phyloP scores from a whole-genome alignment of 371 early-diverging fungal genomes.

The Thermomucor indicae-seudaticae region DNA sequence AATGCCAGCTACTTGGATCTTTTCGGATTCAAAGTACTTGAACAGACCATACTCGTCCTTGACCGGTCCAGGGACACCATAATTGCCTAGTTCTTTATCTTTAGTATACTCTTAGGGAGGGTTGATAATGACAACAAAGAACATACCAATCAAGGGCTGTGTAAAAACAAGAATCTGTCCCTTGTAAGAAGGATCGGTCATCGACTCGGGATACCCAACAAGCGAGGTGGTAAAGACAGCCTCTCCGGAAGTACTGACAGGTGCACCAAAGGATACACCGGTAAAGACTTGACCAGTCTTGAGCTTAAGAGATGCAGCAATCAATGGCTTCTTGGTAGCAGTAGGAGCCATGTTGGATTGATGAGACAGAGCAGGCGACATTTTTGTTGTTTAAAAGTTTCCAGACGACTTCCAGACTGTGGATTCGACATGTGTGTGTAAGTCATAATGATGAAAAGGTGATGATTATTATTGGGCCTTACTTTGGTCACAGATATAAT shows the following conservation, averaged over 20 bases:
- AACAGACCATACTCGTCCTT: conserved; percentile 77
- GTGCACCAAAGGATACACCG: conserved; percentile 78
- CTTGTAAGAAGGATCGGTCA: conserved; percentile 94
- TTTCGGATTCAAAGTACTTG: conserved; percentile 87
- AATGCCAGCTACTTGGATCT: conserved; percentile 89
- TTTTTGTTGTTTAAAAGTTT: conserved; percentile 21
- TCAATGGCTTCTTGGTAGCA: conserved; percentile 3
- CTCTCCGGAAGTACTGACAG: conserved; percentile 58
- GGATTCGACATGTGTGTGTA: not conserved
- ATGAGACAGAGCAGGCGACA: too few relatives aligned
- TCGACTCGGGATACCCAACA: conserved; percentile 94
- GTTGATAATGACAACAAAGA: not conserved
- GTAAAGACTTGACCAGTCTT: conserved; percentile 72
- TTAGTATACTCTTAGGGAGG: too few relatives aligned
- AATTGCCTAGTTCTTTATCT: conserved; percentile 53
- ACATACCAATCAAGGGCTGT: conserved; percentile 84
- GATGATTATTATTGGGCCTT: conserved; percentile 11
- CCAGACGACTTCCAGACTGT: conserved; percentile 56
- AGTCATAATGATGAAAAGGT: not conserved
- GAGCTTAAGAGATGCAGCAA: conserved; percentile 65
- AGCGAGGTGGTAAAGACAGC: conserved; percentile 90
- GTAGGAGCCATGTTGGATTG: conserved; percentile 1
- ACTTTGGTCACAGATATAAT: conserved; percentile 83
- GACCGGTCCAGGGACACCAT: conserved; percentile 88
- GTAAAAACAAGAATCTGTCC: conserved; percentile 96